Evolutionary conservation across 306 rosid species (phyloP).

Genomic region (Amphicarpaea edgeworthii): DNA sequence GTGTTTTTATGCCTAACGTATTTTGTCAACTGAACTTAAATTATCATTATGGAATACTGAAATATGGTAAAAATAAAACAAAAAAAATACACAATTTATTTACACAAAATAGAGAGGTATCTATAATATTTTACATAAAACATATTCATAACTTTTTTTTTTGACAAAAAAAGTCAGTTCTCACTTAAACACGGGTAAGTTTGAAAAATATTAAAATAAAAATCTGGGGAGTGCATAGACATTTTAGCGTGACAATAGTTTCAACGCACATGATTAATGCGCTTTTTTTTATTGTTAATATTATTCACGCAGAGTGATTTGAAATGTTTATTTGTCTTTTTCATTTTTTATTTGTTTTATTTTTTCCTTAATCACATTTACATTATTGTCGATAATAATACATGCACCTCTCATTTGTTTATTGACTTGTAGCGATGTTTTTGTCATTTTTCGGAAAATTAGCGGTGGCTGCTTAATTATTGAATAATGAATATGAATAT

Average conservation of each 20-base stretch:
- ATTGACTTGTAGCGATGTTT: not conserved
- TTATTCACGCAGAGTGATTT: not conserved
- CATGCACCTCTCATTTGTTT: no score
- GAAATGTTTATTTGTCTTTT: not conserved
- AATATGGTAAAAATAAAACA: no score
- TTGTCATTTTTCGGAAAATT: not conserved
- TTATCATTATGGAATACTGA: no score
- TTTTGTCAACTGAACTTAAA: no score
- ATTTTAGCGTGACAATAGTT: not conserved
- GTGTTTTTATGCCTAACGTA: no score
- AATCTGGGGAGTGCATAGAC: not conserved
- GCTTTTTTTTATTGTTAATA: not conserved
- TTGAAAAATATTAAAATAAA: not conserved
- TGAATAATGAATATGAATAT: no score
- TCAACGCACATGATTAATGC: not conserved
- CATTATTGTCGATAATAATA: not conserved
- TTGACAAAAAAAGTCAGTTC: no score
- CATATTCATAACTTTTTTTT: no score
- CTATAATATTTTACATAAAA: no score
- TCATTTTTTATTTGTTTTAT: not conserved
- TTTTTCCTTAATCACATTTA: not conserved
- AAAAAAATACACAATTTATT: no score
- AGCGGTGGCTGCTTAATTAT: not conserved
- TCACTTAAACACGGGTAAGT: not conserved
- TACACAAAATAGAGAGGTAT: no score